Base-by-base conservation (phyloP, 495 filamentous ascomycete species). In the Poronia punctata region DNA sequence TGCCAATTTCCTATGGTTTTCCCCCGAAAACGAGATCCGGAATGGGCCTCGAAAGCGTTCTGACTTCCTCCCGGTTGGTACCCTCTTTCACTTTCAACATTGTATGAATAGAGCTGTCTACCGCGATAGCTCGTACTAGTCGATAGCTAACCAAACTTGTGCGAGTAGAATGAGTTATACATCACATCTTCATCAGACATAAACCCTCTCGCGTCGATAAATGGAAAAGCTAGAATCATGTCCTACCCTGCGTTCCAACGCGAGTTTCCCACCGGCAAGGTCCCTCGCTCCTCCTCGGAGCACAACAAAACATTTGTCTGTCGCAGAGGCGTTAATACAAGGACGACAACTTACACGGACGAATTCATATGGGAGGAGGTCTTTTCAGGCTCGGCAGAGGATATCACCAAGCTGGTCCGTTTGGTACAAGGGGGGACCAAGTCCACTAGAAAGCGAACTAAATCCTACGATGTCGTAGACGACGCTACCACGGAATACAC, bases 281-380 rank as follows among this genome's bases (percentile, higher is more conserved):
- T 94, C 2, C 80, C 87, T 3, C 78, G 79, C 45, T 76, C 69
- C 35, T 82, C 84, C 5, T 75, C 74, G 22, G 84, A 93, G 49
- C 82, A 75, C 53, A 88, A 87, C 49, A 97, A 94, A 62, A 79
- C 84, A 18, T 95, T 96, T 53, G 66, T 97, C 34, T 97, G 92
- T 57, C 79, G 89, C 19, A 70, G 89, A 56, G 93, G 87, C 4
- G 90, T 87, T 48, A 93, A 88, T 55, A 84, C 86, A 4, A 65
- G 85, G 22, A 94, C 88, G 20, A 80, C 86, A 20, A 86, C 82
- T 23, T 99, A 97, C 56, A 97, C 92, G 0, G 78, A 88, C 4
- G 93, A 97, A 53, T 95, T 97, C 45, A 45, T 76, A 4, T 99
- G 92, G 92, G 88, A 95, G 52, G 74, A 93, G 22, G 65, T 92